Conservation (phyloP, 2,329 filamentous ascomycete species). For the Dothideomycetes sp. region DNA sequence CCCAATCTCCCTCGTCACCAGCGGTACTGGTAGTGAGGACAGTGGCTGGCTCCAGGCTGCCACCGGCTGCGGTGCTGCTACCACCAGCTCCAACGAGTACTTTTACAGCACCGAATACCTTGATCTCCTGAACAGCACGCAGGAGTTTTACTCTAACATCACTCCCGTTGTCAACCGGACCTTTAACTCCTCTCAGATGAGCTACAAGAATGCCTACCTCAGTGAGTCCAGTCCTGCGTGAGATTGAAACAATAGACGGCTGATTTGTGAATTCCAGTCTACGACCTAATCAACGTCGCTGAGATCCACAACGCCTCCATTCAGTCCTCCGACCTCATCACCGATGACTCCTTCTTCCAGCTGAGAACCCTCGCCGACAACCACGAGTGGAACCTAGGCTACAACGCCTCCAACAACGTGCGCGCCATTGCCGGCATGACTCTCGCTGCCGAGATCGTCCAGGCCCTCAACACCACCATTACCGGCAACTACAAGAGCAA, state of each 20-base stretch:
- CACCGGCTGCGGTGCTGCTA: slow-evolving; percentile 43
- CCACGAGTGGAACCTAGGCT: slow-evolving; percentile 75
- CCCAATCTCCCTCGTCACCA: slow-evolving; percentile 53
- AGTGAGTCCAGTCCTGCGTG: slow-evolving; percentile 38
- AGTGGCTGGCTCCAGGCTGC: slow-evolving; percentile 48
- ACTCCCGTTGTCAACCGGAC: slow-evolving; percentile 41
- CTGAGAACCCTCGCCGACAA: slow-evolving; percentile 63
- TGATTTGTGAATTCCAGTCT: slow-evolving; percentile 30
- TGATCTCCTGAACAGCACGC: slow-evolving; percentile 35
- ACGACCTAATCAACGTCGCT: slow-evolving; percentile 52
- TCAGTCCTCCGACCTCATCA: slow-evolving; percentile 46
- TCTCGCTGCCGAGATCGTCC: slow-evolving; percentile 35
- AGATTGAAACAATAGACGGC: background rate
- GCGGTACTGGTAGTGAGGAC: slow-evolving; percentile 33
- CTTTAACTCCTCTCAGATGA: slow-evolving; percentile 37
- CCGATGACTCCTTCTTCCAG: slow-evolving; percentile 44
- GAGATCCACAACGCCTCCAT: slow-evolving; percentile 54
- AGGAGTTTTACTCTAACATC: slow-evolving; percentile 42
- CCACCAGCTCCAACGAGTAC: slow-evolving; percentile 48
- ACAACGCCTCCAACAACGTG: slow-evolving; percentile 48
- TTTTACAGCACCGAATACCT: slow-evolving; percentile 42
- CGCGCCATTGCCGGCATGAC: slow-evolving; percentile 37
- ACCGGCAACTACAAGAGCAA: slow-evolving; percentile 26
- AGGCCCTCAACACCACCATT: slow-evolving; percentile 34
- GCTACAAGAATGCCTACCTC: slow-evolving; percentile 52